Evolutionary conservation across 2,329 filamentous ascomycete species (phyloP), one percentile per base, ranked within the genome.

Genomic region (Alternaria tenuissima): DNA sequence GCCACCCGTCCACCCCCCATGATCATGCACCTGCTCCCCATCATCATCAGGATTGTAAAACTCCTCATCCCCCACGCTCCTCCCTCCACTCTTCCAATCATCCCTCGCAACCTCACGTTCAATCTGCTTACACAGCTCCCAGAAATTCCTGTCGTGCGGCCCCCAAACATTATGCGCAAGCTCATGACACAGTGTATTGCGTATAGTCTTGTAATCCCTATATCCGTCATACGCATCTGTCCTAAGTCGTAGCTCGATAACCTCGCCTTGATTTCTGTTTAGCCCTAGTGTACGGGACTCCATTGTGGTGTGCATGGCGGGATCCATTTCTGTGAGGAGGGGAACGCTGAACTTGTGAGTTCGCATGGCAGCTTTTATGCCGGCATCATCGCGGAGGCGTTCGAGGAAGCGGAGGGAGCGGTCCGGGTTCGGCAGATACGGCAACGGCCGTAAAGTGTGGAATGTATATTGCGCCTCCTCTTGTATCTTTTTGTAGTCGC

Each of bases 201-300:
- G 87, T 49, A 99, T 96, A 0, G 91, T 94, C 70, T 90, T 90
- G 81, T 98, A 99, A 76, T 97, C 93, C 38, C 95, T 83, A 73
- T 97, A 98, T 1, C 95, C 95, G 76, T 97, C 93, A 76, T 95
- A 93, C 3, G 91, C 92, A 80, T 99, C 95, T 1, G 95, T 98
- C n/a, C 95, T 84, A 36, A 99, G 81, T 0, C 95, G 84, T 62
- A 99, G 80, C 83, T 98, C 94, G 57, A 99, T 97, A 1, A 93
- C 92, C 77, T 97, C 91, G 61, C 95, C 95, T 3, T 84, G 80
- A 74, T 98, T 97, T 11, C 93, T 84, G 75, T 99, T 99, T 41
- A 98, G 78, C 0, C 95, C 95, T 0, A 98, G 80, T 1, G 92
- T 94, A 44, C 92, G 86, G 51, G 89, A 89, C n/a, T 95, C 90